Conservation (phyloP, 139 green algal genomes). For the Limnomonas spitsbergensis region DNA sequence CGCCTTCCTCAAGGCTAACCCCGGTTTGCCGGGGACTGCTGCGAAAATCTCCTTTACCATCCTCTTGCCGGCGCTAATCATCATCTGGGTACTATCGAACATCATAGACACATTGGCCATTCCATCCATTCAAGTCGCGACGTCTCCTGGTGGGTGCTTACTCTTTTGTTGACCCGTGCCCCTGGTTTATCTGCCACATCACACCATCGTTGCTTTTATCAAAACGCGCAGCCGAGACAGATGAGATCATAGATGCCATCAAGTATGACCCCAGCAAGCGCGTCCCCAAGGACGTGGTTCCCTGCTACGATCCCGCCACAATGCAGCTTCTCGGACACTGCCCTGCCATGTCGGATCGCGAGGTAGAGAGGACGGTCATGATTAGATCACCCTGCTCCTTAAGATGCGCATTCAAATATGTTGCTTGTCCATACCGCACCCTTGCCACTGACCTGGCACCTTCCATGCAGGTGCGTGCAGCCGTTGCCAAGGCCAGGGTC, state of each 20-base stretch:
- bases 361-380: constrained; percentile 53
- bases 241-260: not conserved
- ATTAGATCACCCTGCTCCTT: not conserved
- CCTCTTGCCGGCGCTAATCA: not conserved
- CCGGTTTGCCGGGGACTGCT: not conserved
- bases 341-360: constrained; percentile 69
- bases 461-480: constrained; percentile 8
- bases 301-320: constrained; percentile 80
- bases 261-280: constrained; percentile 26
- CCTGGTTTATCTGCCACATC: too few relatives aligned
- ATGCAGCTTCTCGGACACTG: constrained; percentile 79
- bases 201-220: too few relatives aligned
- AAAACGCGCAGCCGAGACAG: constrained; percentile 5
- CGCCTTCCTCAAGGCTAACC: not conserved
- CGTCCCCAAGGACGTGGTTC: constrained; percentile 49
- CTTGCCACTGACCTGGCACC: not conserved
- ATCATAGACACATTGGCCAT: constrained; percentile 18
- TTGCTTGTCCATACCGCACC: not conserved
- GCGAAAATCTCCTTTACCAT: constrained; percentile 2
- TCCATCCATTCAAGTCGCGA: constrained; percentile 26
- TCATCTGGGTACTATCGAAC: not conserved
- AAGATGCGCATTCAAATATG: too few relatives aligned
- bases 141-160: constrained; percentile 18
- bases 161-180: too few relatives aligned
- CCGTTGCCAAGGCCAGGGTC: constrained; percentile 21